These are phyloP conservation scores for Podaxis pistillaris DNA, from an alignment of 768 basidiomycete genomes.

Conservation along the genomic window DNA sequence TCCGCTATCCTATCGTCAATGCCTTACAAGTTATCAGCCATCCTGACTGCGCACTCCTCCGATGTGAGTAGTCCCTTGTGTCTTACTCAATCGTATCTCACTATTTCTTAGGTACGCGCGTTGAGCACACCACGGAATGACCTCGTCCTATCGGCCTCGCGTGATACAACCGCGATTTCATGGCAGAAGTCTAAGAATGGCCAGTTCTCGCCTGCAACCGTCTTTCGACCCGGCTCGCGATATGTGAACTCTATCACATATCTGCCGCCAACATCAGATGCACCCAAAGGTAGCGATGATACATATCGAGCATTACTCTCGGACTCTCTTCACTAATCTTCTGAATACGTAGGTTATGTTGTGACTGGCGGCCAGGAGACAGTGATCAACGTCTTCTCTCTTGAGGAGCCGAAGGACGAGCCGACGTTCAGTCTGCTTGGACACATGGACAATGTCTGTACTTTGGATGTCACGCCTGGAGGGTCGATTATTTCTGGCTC, in stretches of 20 bases:
- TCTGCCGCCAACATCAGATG: slow-evolving; percentile 64
- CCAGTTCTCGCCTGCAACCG: slow-evolving; percentile 52
- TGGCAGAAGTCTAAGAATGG: slow-evolving; percentile 62
- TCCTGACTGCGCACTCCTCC: slow-evolving; percentile 28
- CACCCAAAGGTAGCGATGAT: slow-evolving; percentile 59
- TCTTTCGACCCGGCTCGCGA: slow-evolving; percentile 64
- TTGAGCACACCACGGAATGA: slow-evolving; percentile 73
- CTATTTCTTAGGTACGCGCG: slow-evolving; percentile 68
- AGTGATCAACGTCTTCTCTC: slow-evolving; percentile 79
- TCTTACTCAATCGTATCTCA: slow-evolving; percentile 12
- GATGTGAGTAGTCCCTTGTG: slow-evolving; percentile 24
- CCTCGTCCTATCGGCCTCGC: slow-evolving; percentile 85
- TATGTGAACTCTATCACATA: slow-evolving; percentile 84
- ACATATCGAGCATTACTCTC: slow-evolving; percentile 17
- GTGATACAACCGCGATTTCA: slow-evolving; percentile 86
- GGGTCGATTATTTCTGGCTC: slow-evolving; percentile 90
- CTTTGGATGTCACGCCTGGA: slow-evolving; percentile 65
- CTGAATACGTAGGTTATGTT: slow-evolving; percentile 62
- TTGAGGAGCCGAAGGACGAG: slow-evolving; percentile 57
- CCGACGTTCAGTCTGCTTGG: slow-evolving; percentile 84
- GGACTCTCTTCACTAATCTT: not conserved
- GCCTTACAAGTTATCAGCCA: slow-evolving; percentile 33
- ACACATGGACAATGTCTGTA: slow-evolving; percentile 88
- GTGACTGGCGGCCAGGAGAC: slow-evolving; percentile 90
- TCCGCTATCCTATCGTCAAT: slow-evolving; percentile 17